phyloP scores from a whole-genome alignment of 2,329 filamentous ascomycete species.

The Acrocalymma vagum region DNA sequence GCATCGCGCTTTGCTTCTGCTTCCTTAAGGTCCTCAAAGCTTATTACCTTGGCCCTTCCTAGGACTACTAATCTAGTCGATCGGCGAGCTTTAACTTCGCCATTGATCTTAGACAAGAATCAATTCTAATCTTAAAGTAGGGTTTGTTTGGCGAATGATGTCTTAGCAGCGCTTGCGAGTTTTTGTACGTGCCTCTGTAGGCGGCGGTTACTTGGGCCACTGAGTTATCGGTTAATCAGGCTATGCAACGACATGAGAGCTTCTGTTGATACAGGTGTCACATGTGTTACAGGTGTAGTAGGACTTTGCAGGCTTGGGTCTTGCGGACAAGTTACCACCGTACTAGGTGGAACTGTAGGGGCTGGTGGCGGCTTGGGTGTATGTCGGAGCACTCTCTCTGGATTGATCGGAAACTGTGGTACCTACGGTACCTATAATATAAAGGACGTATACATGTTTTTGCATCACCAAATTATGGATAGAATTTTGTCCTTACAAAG shows the following conservation, averaged over 20 bases:
- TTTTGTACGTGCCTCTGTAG: constrained; percentile 20
- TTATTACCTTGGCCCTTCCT: constrained; percentile 32
- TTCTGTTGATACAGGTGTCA: constrained; percentile 22
- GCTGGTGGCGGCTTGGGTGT: constrained; percentile 28
- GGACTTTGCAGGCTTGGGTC: constrained; percentile 19
- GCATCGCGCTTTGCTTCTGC: constrained; percentile 23
- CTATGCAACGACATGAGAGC: constrained; percentile 22
- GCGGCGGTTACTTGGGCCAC: constrained; percentile 23
- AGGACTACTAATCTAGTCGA: constrained; percentile 30
- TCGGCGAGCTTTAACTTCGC: constrained; percentile 33
- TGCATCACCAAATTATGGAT: too few species aligned
- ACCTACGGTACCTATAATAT: too few species aligned
- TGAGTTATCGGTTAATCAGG: constrained; percentile 22
- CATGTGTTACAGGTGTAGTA: constrained; percentile 33
- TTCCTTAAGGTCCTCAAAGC: constrained; percentile 30
- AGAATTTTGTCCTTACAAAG: too few species aligned
- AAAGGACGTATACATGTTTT: too few species aligned
- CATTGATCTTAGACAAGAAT: constrained; percentile 39
- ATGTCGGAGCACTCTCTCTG: constrained; percentile 37
- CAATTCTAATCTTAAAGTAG: constrained; percentile 32
- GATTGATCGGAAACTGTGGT: constrained; percentile 40
- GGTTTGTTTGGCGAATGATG: constrained; percentile 25
- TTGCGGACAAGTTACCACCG: constrained; percentile 21
- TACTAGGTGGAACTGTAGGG: constrained; percentile 21
- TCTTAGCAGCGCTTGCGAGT: constrained; percentile 29